Percentiles rank a stretch among this genome's conserved stretches.
Conservation (phyloP, 2,329 filamentous ascomycete genomes). For the Canariomyces notabilis region DNA sequence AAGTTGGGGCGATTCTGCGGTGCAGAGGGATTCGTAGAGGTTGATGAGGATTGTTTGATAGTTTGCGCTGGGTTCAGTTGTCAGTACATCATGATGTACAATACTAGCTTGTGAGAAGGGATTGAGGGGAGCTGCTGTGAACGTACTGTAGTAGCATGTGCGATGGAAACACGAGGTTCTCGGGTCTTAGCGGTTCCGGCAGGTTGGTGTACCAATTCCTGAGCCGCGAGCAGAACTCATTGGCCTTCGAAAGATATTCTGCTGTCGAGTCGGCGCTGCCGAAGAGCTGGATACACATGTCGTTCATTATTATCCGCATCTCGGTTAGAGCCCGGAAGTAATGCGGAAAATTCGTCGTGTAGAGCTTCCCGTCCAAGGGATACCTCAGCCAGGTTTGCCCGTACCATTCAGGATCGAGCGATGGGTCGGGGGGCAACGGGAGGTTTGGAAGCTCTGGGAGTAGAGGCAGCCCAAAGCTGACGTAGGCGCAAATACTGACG, state of each 20-base stretch:
- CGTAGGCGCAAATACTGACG: conserved; percentile 24
- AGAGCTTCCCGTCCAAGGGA: conserved; percentile 24
- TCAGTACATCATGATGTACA: conserved; percentile 13
- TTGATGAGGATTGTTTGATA: conserved; percentile 17
- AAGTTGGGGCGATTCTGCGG: too few relatives aligned
- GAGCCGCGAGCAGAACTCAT: conserved; percentile 14
- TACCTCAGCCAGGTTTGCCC: conserved; percentile 36
- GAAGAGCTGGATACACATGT: conserved; percentile 21
- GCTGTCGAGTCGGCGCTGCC: conserved; percentile 18
- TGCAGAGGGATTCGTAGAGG: conserved; percentile 9
- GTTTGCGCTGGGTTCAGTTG: neutral
- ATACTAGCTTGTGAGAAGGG: neutral
- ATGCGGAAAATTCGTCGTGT: conserved; percentile 26
- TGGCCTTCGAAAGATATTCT: conserved; percentile 19
- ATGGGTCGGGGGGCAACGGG: conserved; percentile 29
- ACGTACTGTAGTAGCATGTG: conserved; percentile 22
- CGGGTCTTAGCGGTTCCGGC: conserved; percentile 19
- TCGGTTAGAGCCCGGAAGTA: conserved; percentile 27
- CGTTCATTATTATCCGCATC: conserved; percentile 34
- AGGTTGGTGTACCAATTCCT: conserved; percentile 17
- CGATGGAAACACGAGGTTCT: conserved; percentile 21
- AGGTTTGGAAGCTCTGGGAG: conserved; percentile 29
- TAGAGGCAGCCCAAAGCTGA: conserved; percentile 18
- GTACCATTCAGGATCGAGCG: conserved; percentile 27
- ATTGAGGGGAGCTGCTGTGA: neutral